Percentiles rank a stretch among this genome's conserved stretches.
phyloP scores from a whole-genome alignment of 371 early-diverging fungal species.

The Mucor plumbeus region DNA sequence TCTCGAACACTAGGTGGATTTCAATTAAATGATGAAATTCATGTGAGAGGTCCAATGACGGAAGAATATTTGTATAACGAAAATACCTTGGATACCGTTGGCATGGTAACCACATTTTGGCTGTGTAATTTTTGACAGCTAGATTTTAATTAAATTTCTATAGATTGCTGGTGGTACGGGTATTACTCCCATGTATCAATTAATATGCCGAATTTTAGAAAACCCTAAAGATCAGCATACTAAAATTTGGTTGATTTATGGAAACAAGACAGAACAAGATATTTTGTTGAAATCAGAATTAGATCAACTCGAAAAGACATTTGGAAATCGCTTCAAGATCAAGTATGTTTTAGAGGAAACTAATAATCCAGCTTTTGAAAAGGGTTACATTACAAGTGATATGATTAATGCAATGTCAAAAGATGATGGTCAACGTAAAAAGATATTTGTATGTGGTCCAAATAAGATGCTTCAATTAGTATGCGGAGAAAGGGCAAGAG shows the following conservation, averaged over 20 bases:
- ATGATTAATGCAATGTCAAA: conserved; percentile 30
- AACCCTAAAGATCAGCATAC: conserved; percentile 41
- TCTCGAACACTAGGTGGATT: conserved; percentile 53
- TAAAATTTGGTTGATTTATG: conserved; percentile 54
- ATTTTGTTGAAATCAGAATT: conserved; percentile 55
- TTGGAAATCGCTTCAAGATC: conserved; percentile 41
- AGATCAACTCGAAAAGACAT: conserved; percentile 28
- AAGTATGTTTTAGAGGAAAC: conserved; percentile 38
- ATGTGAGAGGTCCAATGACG: conserved; percentile 67
- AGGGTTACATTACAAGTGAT: conserved; percentile 26
- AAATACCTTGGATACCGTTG: conserved; percentile 53
- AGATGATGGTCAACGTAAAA: conserved; percentile 13
- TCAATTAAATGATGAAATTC: conserved; percentile 46
- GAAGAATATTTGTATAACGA: conserved; percentile 50
- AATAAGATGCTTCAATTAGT: conserved; percentile 45
- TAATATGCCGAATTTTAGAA: conserved; percentile 36
- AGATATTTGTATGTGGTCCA: conserved; percentile 55
- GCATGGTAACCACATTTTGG: conserved; percentile 54
- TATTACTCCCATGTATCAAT: conserved; percentile 85
- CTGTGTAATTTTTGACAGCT: conserved; percentile 2
- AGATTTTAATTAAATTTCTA: conserved; percentile 13
- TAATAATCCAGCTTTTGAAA: conserved; percentile 26
- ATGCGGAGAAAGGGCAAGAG: conserved; percentile 49
- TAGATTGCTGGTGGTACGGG: conserved; percentile 86
- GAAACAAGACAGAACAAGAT: conserved; percentile 56